Base-by-base conservation (phyloP, 1,284 basidiomycete genomes). In the Cystobasidiaceae sp. region DNA sequence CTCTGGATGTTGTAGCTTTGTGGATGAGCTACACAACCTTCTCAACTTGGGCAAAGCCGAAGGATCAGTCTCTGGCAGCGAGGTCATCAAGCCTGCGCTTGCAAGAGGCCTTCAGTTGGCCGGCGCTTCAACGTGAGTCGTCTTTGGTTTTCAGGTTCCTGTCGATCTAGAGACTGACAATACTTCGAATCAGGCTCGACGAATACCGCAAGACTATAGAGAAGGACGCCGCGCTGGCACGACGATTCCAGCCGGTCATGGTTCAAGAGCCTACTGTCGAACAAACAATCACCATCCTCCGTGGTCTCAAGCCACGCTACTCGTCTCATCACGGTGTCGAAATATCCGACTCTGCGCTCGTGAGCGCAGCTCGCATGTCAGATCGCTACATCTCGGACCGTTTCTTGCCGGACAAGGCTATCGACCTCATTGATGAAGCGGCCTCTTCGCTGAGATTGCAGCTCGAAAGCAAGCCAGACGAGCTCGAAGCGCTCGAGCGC, bases 151-250 rank as follows among this genome's bases (percentile, higher is more conserved):
- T n/a, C n/a, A n/a, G n/a, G n/a, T n/a, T n/a, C n/a, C n/a, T n/a
- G n/a, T n/a, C n/a, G n/a, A n/a, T n/a, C n/a, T n/a, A n/a, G n/a
- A n/a, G n/a, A n/a, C n/a, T n/a, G n/a, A n/a, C n/a, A n/a, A n/a
- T n/a, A 56, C 66, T 25, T 48, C 62, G 8, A 9, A 13, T 51
- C 61, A 0, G 71, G 68, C 57, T 69, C 21, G 89, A 93, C 73
- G 92, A 96, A 74, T 96, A 93, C 75, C 82, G 89, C 33, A 90
- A 91, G 76, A 89, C 87, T 0, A 94, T 96, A 46, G 89, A 87
- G 55, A 94, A 93, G 77, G 93, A 96, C 71, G 86, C 89, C 0
- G 92, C 92, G 0, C 84, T 96, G 0, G 90, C 93, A 70, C 82
- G 91, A 27, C 85, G 92, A 0, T 96, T 96, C 79, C 90, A 93